Conservation (phyloP, 768 basidiomycete genomes). For the Podaxis sp. region DNA sequence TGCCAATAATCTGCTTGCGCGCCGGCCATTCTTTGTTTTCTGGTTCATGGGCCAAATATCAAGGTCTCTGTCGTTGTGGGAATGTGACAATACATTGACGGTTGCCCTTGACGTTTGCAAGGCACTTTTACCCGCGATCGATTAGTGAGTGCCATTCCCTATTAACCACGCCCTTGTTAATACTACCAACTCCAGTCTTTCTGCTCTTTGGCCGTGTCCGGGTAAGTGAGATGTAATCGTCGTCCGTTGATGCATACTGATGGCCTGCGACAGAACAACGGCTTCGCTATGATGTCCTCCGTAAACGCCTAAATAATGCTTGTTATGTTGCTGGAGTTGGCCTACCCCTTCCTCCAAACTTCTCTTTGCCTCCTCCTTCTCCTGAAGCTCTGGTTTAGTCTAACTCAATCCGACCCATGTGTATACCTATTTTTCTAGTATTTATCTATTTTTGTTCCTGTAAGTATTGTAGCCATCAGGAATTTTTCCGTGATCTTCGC, state of each 20-base stretch:
- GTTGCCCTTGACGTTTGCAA: conserved; percentile 64
- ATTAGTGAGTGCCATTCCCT: conserved; percentile 41
- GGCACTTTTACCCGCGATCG: conserved; percentile 57
- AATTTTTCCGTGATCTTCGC: neutral
- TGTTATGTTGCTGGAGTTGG: conserved; percentile 49
- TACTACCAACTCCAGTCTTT: conserved; percentile 34
- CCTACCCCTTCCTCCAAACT: conserved; percentile 40
- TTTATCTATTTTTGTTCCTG: conserved; percentile 1
- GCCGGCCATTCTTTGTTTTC: conserved; percentile 67
- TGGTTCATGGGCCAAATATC: conserved; percentile 77
- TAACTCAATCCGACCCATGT: conserved; percentile 15
- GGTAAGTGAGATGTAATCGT: conserved; percentile 36
- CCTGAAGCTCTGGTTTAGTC: conserved; percentile 27
- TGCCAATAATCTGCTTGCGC: conserved; percentile 45
- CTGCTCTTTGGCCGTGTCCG: conserved; percentile 62
- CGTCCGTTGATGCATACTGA: conserved; percentile 14
- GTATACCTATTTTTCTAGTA: conserved; percentile 3
- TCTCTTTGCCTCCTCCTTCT: conserved; percentile 31
- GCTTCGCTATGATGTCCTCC: conserved; percentile 44
- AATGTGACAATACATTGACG: conserved; percentile 54
- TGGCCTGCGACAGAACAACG: conserved; percentile 45
- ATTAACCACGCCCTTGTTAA: conserved; percentile 15
- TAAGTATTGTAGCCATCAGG: neutral
- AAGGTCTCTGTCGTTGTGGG: conserved; percentile 63
- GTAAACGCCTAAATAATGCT: conserved; percentile 43